Conservation (phyloP, 2,329 filamentous ascomycete species). For the Chrysosporium keratinophilum region DNA sequence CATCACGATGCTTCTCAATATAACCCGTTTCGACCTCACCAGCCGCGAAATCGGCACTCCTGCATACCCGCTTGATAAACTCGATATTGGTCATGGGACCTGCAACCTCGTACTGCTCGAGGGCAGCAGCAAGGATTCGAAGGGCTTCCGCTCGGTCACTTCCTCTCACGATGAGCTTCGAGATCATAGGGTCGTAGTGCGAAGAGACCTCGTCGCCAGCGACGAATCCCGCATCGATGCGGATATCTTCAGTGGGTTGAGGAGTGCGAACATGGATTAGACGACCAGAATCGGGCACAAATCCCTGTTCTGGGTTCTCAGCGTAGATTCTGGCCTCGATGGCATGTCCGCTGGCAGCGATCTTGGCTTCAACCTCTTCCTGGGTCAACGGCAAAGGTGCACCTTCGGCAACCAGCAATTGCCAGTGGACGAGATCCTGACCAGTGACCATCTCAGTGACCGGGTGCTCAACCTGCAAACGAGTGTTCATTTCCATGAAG, state of each 20-base stretch:
- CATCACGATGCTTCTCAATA: constrained; percentile 74
- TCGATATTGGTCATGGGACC: constrained; percentile 93
- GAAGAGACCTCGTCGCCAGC: constrained; percentile 86
- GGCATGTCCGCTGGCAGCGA: constrained; percentile 66
- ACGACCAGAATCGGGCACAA: constrained; percentile 85
- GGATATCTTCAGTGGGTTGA: constrained; percentile 56
- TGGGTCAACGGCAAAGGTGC: constrained; percentile 57
- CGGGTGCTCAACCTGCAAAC: constrained; percentile 92
- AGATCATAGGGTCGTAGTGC: constrained; percentile 97
- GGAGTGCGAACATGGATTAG: constrained; percentile 76
- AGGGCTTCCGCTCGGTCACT: constrained; percentile 69
- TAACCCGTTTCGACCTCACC: constrained; percentile 94
- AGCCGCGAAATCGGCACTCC: constrained; percentile 67
- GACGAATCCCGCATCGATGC: constrained; percentile 88
- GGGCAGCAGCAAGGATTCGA: constrained; percentile 65
- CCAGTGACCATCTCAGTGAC: constrained; percentile 74
- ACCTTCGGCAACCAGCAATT: constrained; percentile 73
- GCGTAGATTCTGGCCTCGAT: constrained; percentile 96
- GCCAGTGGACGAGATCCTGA: constrained; percentile 84
- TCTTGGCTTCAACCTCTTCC: constrained; percentile 55
- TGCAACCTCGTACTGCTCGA: constrained; percentile 84
- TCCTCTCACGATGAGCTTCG: constrained; percentile 87
- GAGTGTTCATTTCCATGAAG: constrained; percentile 66
- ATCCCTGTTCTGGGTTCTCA: constrained; percentile 82
- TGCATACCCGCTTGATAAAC: constrained; percentile 81